A percentile compares a stretch with the other conserved stretches of the same genome.
phyloP scores from a whole-genome alignment of 2,329 filamentous ascomycete species.

The Botryotinia narcissicola region DNA sequence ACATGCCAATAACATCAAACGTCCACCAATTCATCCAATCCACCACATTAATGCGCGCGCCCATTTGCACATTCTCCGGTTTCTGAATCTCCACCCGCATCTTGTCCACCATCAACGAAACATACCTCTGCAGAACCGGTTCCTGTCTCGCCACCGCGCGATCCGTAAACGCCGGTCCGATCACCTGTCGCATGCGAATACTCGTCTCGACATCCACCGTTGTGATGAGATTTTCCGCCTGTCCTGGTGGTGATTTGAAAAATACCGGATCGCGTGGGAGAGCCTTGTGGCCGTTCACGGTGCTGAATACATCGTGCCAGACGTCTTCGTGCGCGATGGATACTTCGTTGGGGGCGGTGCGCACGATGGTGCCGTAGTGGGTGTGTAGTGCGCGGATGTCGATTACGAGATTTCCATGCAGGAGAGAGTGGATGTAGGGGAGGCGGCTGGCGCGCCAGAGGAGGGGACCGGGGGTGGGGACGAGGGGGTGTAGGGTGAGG shows the following conservation, averaged over 20 bases:
- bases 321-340: conserved; percentile 19
- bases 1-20: background rate
- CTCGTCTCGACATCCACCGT: background rate
- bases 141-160: background rate
- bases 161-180: background rate
- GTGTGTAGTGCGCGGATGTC: conserved; percentile 36
- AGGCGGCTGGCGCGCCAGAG: conserved; percentile 27
- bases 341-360: conserved; percentile 25
- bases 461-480: conserved; percentile 30
- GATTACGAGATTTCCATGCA: background rate
- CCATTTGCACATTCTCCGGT: background rate
- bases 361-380: conserved; percentile 25
- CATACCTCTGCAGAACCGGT: background rate
- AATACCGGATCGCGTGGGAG: background rate
- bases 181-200: background rate
- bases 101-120: background rate
- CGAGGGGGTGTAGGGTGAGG: conserved; percentile 33
- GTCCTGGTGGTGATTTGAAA: background rate
- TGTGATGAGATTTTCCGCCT: background rate
- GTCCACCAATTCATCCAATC: conserved; percentile 9
- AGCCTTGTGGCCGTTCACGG: rapidly evolving
- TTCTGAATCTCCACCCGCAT: background rate
- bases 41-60: background rate
- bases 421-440: background rate
- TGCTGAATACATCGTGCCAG: conserved; percentile 32